Base-by-base conservation (phyloP, 1,284 basidiomycete genomes). In the Rhodotorula sp. region DNA sequence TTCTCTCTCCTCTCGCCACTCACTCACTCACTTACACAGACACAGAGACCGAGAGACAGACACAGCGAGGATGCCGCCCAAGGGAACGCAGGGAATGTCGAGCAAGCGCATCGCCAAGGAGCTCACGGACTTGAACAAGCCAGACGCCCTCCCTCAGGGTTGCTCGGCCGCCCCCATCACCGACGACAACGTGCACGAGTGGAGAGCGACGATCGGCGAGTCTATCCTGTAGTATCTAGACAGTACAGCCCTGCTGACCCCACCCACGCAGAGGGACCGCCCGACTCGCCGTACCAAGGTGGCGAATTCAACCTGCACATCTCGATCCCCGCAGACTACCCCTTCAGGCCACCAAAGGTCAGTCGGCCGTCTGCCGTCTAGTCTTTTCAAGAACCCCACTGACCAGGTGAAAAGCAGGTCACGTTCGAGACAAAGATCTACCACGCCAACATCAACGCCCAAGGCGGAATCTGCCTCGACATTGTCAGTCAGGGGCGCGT, bases 361-460 rank as follows among this genome's bases (percentile, higher is more conserved):
- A n/a, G 51, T 26, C n/a, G 6, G 20, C 29, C 51, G 12, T 12
- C 4, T 37, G 6, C 33, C 33, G 24, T 26, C 26, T n/a, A 12
- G 12, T 51, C 49, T 22, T 22, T 24, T 51, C 48, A 24, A 24
- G 22, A 24, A n/a, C 12, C 22, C 22, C 6, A 26, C 51, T 54
- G n/a, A 54, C 51, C 12, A 10, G 51, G 48, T 26, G n/a, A 2
- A 15, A 96, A 88, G 95, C 95, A 84, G 95, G 95, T 99, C 82
- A 91, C 89, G 83, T 99, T 99, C 84, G 91, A 90, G 78, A 99
- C 95, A 80, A 96, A 86, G 80, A 85, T 85, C 81, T 74, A 69
- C 60, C 93, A 95, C 82, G 91, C 92, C 60, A 95, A 95, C 85
- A 95, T 96, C 90, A 96, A 96, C 81, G 89, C 90, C 75, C 94